Evolutionary conservation across 2,329 filamentous ascomycete species (phyloP).

Genomic region (Volutella citrinella): DNA sequence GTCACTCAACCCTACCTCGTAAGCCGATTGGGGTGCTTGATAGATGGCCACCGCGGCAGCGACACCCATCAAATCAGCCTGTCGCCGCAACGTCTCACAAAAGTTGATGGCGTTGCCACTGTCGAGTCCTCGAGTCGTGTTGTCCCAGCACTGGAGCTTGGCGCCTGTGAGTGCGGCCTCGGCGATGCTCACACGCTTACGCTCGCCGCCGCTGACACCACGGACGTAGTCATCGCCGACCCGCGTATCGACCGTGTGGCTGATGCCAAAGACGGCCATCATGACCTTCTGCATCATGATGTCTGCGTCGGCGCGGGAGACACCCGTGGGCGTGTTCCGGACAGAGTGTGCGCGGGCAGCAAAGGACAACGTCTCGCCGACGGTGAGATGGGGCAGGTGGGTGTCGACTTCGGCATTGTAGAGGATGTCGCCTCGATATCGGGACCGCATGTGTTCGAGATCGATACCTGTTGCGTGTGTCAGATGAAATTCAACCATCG

Average conservation of each 20-base stretch:
- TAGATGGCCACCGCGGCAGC: constrained; percentile 17
- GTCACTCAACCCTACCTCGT: constrained; percentile 6
- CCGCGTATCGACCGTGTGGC: constrained; percentile 15
- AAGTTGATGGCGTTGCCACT: constrained; percentile 13
- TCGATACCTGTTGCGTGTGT: constrained; percentile 13
- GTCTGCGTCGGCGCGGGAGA: background rate
- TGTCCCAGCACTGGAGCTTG: constrained; percentile 15
- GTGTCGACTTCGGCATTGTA: constrained; percentile 62
- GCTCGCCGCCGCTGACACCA: constrained; percentile 35
- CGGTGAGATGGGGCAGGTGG: constrained; percentile 62
- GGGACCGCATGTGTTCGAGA: constrained; percentile 31
- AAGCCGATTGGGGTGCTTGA: constrained; percentile 18
- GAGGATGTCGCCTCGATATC: constrained; percentile 51
- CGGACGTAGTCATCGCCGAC: constrained; percentile 18
- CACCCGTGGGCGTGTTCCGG: constrained; percentile 39
- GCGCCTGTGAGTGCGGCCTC: constrained; percentile 17
- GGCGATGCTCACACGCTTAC: constrained; percentile 62
- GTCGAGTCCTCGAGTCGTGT: constrained; percentile 19
- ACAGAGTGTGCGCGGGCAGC: constrained; percentile 59
- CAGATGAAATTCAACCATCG: background rate
- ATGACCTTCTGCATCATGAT: constrained; percentile 45
- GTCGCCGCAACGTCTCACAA: constrained; percentile 8
- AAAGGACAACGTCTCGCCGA: constrained; percentile 61
- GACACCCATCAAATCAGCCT: constrained; percentile 15
- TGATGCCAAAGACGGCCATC: constrained; percentile 56